phyloP scores from a whole-genome alignment of 2,329 filamentous ascomycete species.

The Ceratocystis albifundus region DNA sequence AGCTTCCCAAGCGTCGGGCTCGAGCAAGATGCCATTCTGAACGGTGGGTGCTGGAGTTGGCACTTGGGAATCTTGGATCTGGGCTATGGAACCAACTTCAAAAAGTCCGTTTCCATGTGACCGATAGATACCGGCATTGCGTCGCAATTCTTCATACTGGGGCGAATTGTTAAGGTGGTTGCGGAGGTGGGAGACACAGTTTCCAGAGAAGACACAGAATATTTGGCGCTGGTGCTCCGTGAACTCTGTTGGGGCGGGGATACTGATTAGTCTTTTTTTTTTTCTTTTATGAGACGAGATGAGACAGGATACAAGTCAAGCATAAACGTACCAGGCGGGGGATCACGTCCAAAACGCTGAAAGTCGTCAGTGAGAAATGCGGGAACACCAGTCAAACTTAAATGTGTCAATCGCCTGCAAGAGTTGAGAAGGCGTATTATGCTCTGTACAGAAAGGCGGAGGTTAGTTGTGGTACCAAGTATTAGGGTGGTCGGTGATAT shows the following conservation, averaged over 20 bases:
- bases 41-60: background rate
- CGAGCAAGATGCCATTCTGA: constrained; percentile 1
- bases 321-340: constrained; percentile 52
- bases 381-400: constrained; percentile 86
- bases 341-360: constrained; percentile 71
- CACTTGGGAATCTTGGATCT: background rate
- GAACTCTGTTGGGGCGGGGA: constrained; percentile 56
- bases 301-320: background rate
- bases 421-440: constrained; percentile 82
- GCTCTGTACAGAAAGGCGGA: constrained; percentile 38
- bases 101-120: background rate
- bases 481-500: background rate
- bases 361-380: constrained; percentile 81
- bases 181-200: constrained; percentile 66
- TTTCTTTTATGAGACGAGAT: background rate
- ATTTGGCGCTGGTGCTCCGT: constrained; percentile 89
- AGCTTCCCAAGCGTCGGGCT: background rate
- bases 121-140: constrained; percentile 6
- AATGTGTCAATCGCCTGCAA: constrained; percentile 82
- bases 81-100: background rate
- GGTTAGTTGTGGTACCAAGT: background rate
- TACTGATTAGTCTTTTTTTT: constrained; percentile 27
- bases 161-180: constrained; percentile 57
- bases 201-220: constrained; percentile 93
- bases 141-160: constrained; percentile 37